Evolutionary conservation across 352 stramenopile genomes (phyloP), one percentile per base, ranked within the genome.

Genomic region (Globisporangium echinulatum): DNA sequence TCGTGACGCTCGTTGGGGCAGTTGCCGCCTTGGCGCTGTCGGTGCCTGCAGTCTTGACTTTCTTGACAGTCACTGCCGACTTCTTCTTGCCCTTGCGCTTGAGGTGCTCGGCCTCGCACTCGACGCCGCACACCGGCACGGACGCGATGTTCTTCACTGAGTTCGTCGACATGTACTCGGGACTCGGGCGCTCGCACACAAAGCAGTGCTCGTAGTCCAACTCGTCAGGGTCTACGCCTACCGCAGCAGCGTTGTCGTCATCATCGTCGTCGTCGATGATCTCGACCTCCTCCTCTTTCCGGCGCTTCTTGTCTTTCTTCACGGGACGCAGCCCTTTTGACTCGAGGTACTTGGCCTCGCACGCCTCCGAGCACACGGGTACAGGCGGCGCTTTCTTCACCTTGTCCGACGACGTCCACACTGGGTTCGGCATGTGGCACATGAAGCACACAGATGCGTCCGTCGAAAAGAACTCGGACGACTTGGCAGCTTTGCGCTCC

Each of bases 321-420:
- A 55, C 46, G 5, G 74, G 68, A 3, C 67, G 66, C 74, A 85
- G 64, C 1, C 77, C 77, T 50, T 87, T 87, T 17, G 66, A 62
- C 36, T 81, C 74, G 14, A 87, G 56, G 52, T 87, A 87, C 48
- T 77, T 75, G 25, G 73, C 64, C 52, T 87, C 77, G 51, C 78
- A 88, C 0, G 61, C 63, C 9, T 81, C 62, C 9, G 74, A 85
- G 63, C 78, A 88, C 43, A 88, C 78, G 33, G 76, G 74, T 13
- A 88, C 78, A 9, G 78, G 67, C 37, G 78, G 74, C 40, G 74
- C 74, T 57, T 75, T 74, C 66, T 80, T 80, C 25, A 70, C 64
- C 40, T 74, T 71, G 48, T 85, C 81, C 11, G 78, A 86, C 11
- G 78, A 88, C 72, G 81, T 83, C 58, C 78, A 88, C 46, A 83